These are phyloP conservation scores for Didymellaceae sp. DNA, from an alignment of 2,329 filamentous ascomycete species.

Conservation along the genomic window DNA sequence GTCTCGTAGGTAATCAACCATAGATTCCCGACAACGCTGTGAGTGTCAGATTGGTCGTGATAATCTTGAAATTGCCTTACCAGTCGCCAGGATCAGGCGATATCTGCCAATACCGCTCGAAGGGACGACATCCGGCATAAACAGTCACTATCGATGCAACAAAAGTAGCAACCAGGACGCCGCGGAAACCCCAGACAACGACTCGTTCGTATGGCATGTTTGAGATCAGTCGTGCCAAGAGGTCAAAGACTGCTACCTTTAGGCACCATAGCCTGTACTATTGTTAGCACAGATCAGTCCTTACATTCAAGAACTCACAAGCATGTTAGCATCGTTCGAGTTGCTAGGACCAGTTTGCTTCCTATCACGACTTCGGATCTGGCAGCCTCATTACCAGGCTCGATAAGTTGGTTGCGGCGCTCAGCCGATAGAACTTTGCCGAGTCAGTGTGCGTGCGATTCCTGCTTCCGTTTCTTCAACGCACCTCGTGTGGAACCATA, in stretches of 20 bases:
- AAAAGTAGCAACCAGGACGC: constrained; percentile 16
- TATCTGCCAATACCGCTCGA: constrained; percentile 24
- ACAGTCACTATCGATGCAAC: constrained; percentile 23
- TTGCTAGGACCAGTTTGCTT: constrained; percentile 24
- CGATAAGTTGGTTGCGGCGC: constrained; percentile 13
- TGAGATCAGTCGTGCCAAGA: constrained; percentile 22
- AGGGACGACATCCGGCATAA: constrained; percentile 20
- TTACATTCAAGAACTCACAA: constrained; percentile 10
- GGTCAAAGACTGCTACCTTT: constrained; percentile 28
- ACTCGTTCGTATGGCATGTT: constrained; percentile 25
- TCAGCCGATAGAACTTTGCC: constrained; percentile 12
- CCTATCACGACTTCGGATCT: constrained; percentile 13
- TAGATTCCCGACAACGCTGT: constrained; percentile 25
- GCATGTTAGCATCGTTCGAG: constrained; percentile 24
- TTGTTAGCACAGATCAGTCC: not conserved
- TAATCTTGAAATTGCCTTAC: too few relatives aligned
- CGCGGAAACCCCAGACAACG: constrained; percentile 19
- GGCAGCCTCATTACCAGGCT: constrained; percentile 2
- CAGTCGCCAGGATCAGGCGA: constrained; percentile 25
- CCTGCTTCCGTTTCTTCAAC: not conserved
- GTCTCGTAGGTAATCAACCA: constrained; percentile 29
- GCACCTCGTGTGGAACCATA: constrained; percentile 28
- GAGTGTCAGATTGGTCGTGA: too few relatives aligned
- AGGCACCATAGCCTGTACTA: constrained; percentile 23
- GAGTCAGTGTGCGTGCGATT: not conserved